Evolutionary conservation across 2,329 filamentous ascomycete genomes (phyloP), one percentile per base, ranked within the genome.

Genomic region (Plenodomus lindquistii): DNA sequence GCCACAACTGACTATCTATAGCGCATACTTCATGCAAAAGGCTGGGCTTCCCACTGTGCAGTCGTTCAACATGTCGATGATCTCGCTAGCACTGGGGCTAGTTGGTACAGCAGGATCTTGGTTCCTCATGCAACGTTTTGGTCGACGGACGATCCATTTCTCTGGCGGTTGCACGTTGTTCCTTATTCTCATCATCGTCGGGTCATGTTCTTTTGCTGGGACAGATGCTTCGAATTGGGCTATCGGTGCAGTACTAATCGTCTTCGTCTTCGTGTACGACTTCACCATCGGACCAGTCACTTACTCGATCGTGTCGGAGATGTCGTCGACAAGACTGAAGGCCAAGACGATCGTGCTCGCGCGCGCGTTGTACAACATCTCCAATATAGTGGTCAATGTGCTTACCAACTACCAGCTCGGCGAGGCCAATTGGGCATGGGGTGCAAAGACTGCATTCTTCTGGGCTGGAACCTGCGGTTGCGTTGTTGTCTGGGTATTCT

Each of bases 321-420:
- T 96, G 39, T 90, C 89, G 0, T 90, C 89, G 0, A 84, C 88
- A 10, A 83, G 91, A 4, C 79, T 96, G 35, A 88, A 92, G 68
- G 89, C 93, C 73, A 96, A 96, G 78, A 95, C 91, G 0, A 87
- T 96, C 36, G 90, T 93, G 1, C 80, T 96, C 2, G 90, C 88
- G 1, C 85, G 91, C 44, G 87, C 89, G 50, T 75, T 90, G 11
- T 79, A 76, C 77, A 91, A 93, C 62, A 77, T 93, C 27, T 87
- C 90, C 20, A 86, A 84, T 50, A 94, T 96, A 55, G 74, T 95
- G 59, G 88, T 85, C 68, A 87, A 86, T 49, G 86, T 95, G 6
- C 70, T 96, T 37, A 95, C 91, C 2, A 64, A 66, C 36, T 65
- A 69, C 37, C 60, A 64, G 42, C 58, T 70, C 6, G 58, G 59